Base-by-base conservation (phyloP, 345 rosid genomes). In the Linum lewisii region DNA sequence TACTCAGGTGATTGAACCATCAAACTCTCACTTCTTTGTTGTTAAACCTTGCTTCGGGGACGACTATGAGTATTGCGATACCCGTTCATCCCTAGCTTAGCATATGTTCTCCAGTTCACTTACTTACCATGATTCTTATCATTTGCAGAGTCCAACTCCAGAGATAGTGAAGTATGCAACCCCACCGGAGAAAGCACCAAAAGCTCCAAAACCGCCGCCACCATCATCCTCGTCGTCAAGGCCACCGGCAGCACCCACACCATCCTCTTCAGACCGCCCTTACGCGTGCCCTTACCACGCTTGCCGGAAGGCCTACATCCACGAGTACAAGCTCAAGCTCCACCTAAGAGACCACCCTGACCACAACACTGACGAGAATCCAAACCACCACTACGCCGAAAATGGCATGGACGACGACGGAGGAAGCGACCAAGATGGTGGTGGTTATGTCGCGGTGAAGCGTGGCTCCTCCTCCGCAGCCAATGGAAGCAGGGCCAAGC, bases 271-370 rank as follows among this genome's bases (percentile, higher is more conserved):
- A 2, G 96, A 85, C 52, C 97, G 95, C 15, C 99, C 99, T 62
- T 85, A 81, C 34, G 90, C 79, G 26, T 93, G 99, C 71, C 99
- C 97, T 5, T 93, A 85, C 24, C 90, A 90, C 34, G 91, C 87
- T 19, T 89, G 99, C 61, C 89, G 84, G 60, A 93, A 93, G 76
- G 90, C 95, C 29, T 93, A 89, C 77, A 93, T 87, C 63, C 99
- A 93, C 66, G 97, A 90, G 67, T 93, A 93, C 83, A 89, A 93
- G 81, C 96, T 89, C 58, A 93, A 87, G 73, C 97, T 89, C 68
- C 99, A 93, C 76, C 65, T 93, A 76, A 85, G 94, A 57, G 95
- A 89, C 72, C 99, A 93, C 84, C 97, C 92, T 0, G 96, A 84
- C 59, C 94, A 85, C 71, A 69, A 71, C 66, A 60, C 68, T 0